Conservation (phyloP, 306 rosid genomes). For the Lupinus albus region DNA sequence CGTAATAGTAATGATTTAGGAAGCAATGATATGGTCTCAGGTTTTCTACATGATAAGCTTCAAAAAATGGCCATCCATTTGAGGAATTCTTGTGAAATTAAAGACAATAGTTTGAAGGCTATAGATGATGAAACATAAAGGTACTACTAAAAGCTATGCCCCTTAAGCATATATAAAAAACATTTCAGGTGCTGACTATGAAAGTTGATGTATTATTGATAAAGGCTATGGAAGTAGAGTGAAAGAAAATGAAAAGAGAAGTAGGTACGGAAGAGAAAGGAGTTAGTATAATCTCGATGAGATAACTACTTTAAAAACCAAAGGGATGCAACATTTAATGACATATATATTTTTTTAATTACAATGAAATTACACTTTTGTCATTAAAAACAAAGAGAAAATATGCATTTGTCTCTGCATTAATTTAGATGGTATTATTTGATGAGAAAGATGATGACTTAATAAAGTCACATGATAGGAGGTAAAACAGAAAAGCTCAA, state of each 20-base stretch:
- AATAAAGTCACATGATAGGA: slow-evolving; percentile 53
- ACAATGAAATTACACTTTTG: too few species aligned
- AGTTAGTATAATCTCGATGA: too few species aligned
- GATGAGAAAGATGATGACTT: too few species aligned
- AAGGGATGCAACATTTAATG: too few species aligned
- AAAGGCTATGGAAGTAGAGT: slow-evolving; percentile 82
- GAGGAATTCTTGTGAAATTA: slow-evolving; percentile 67
- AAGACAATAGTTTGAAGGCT: slow-evolving; percentile 53
- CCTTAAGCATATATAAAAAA: not conserved
- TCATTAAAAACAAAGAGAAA: too few species aligned
- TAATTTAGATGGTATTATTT: too few species aligned
- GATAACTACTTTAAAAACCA: too few species aligned
- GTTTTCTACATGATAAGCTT: slow-evolving; percentile 84
- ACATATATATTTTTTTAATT: too few species aligned
- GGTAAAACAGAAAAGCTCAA: slow-evolving; percentile 55
- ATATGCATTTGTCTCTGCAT: too few species aligned
- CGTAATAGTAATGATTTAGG: slow-evolving; percentile 40
- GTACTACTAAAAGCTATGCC: slow-evolving; percentile 42
- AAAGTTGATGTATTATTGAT: slow-evolving; percentile 79
- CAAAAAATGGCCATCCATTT: slow-evolving; percentile 80
- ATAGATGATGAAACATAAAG: slow-evolving; percentile 92
- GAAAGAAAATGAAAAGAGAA: slow-evolving; percentile 88
- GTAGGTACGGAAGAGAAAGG: slow-evolving; percentile 82
- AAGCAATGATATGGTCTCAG: slow-evolving; percentile 70
- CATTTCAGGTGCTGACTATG: slow-evolving; percentile 69